These are phyloP conservation scores for Hypoxylon lienhwacheense DNA, from an alignment of 495 filamentous ascomycete species.

Conservation along the genomic window DNA sequence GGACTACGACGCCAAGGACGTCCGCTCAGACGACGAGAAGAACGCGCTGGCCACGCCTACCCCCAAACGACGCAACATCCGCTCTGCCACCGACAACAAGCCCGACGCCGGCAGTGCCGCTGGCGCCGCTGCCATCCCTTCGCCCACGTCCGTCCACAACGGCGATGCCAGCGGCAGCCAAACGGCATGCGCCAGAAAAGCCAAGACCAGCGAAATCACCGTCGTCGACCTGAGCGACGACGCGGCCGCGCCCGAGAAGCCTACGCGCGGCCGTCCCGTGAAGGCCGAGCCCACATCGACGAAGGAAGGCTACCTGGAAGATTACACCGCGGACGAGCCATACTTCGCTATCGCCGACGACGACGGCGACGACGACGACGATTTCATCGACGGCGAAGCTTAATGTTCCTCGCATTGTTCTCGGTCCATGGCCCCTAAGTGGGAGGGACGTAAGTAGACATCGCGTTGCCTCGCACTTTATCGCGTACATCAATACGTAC, in stretches of 20 bases:
- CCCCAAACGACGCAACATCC: slow-evolving; percentile 16
- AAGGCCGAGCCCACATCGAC: slow-evolving; percentile 8
- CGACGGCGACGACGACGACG: background rate
- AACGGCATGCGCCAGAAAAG: background rate
- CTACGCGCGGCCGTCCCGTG: background rate
- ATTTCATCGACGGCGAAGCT: slow-evolving; percentile 23
- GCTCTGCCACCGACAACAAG: slow-evolving; percentile 12
- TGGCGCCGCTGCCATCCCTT: background rate
- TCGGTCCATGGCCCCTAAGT: background rate
- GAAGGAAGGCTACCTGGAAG: background rate
- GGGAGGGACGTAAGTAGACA: background rate
- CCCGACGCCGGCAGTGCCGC: background rate
- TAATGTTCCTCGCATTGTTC: background rate
- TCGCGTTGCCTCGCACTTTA: background rate
- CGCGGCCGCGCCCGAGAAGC: background rate
- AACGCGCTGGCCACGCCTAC: slow-evolving; percentile 25
- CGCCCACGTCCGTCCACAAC: background rate
- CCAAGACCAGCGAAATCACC: background rate
- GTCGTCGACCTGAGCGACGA: background rate
- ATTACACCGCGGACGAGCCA: background rate
- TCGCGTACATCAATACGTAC: no score
- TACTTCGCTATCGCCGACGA: background rate
- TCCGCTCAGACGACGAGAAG: slow-evolving; percentile 38
- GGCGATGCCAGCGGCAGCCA: background rate
- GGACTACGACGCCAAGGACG: slow-evolving; percentile 30